Conservation (phyloP, 2,329 filamentous ascomycete species). For the Xylaria sp. region DNA sequence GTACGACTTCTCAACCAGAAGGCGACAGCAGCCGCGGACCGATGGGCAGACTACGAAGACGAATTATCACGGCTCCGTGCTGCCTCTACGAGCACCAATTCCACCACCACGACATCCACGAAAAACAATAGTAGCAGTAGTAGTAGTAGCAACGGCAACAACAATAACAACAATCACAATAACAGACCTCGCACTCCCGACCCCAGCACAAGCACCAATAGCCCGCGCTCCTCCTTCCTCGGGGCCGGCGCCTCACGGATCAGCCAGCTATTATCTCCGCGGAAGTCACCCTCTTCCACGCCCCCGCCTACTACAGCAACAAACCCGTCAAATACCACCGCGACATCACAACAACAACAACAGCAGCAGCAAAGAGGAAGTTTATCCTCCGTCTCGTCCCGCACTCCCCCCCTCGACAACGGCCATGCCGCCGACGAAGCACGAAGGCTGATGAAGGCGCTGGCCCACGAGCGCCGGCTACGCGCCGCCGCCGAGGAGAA, state of each 20-base stretch:
- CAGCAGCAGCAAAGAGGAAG: constrained; percentile 13
- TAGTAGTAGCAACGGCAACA: neutral
- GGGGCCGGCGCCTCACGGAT: constrained; percentile 42
- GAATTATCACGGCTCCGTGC: constrained; percentile 68
- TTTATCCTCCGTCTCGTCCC: constrained; percentile 26
- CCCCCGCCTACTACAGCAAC: constrained; percentile 44
- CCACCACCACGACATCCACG: constrained; percentile 19
- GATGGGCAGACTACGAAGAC: constrained; percentile 81
- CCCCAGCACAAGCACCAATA: constrained; percentile 30
- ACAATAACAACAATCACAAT: neutral
- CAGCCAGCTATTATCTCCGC: constrained; percentile 40
- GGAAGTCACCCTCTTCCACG: constrained; percentile 38
- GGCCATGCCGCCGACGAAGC: constrained; percentile 12
- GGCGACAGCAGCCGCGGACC: constrained; percentile 67
- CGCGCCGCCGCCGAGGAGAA: constrained; percentile 72
- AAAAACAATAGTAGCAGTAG: constrained; percentile 1
- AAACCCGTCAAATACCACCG: neutral
- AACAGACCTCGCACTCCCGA: constrained; percentile 27
- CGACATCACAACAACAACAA: neutral
- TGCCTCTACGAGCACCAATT: constrained; percentile 39
- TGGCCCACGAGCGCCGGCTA: constrained; percentile 70
- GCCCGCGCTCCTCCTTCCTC: constrained; percentile 40
- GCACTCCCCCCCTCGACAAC: constrained; percentile 29
- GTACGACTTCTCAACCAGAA: constrained; percentile 74
- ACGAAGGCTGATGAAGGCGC: constrained; percentile 64